Conservation (phyloP, 805 yeast species). For the Saccharomycopsis guyanensis region DNA sequence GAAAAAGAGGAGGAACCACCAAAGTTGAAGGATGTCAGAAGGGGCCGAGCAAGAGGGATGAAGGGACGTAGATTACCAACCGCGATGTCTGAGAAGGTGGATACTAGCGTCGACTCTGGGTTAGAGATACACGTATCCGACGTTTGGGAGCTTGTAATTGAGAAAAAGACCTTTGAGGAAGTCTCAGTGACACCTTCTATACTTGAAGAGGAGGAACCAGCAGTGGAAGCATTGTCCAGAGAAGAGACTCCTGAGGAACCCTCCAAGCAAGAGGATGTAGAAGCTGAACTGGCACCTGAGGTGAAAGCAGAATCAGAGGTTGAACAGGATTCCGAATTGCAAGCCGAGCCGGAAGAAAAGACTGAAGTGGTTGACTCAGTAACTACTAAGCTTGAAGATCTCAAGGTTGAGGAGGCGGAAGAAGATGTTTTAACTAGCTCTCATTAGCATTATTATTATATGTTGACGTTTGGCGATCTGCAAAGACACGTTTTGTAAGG, state of each 20-base stretch:
- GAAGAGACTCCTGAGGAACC: too few relatives aligned
- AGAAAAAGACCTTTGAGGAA: not conserved
- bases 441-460: too few relatives aligned
- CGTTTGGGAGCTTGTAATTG: slow-evolving; percentile 13
- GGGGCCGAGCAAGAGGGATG: slow-evolving; percentile 51
- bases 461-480: too few relatives aligned
- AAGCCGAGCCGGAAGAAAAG: not conserved
- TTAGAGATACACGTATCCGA: slow-evolving; percentile 10
- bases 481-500: too few relatives aligned
- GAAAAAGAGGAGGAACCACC: slow-evolving; percentile 8
- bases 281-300: not conserved
- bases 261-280: not conserved
- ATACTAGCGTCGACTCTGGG: slow-evolving; percentile 3
- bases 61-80: slow-evolving; percentile 20
- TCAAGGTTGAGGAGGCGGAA: not conserved
- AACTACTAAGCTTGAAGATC: not conserved
- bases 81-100: slow-evolving; percentile 14
- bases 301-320: not conserved
- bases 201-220: not conserved
- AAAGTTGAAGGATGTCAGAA: slow-evolving; percentile 31
- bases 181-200: not conserved
- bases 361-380: not conserved
- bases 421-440: too few relatives aligned
- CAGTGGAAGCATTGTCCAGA: too few relatives aligned
- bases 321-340: not conserved